phyloP scores from a whole-genome alignment of 345 rosid genomes.

The Rubroshorea leprosula region DNA sequence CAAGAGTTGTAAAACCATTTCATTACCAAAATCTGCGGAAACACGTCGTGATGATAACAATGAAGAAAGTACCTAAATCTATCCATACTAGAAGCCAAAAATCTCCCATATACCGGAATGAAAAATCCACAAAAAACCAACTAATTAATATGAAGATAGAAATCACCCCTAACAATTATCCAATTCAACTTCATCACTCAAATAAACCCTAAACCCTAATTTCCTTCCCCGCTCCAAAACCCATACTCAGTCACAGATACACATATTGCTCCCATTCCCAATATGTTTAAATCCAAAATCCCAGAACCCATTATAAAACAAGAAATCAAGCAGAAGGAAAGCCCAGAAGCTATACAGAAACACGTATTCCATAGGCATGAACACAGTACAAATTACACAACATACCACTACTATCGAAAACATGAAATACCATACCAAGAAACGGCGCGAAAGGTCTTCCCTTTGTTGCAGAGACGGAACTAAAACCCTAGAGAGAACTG shows the following conservation, averaged over 20 bases:
- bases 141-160: background rate
- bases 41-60: too few relatives aligned
- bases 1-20: too few relatives aligned
- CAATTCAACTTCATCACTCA: background rate
- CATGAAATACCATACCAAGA: constrained; percentile 47
- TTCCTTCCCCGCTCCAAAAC: background rate
- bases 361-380: background rate
- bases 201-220: constrained; percentile 30
- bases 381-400: background rate
- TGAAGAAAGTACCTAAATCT: too few relatives aligned
- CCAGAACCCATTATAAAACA: constrained; percentile 2
- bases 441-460: background rate
- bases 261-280: background rate
- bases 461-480: background rate
- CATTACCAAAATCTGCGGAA: too few relatives aligned
- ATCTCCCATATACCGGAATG: background rate
- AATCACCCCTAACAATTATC: background rate
- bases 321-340: background rate
- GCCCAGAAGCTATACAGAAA: background rate
- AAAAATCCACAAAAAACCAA: background rate
- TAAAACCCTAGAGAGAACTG: constrained; percentile 17
- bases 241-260: background rate
- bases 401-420: constrained; percentile 46
- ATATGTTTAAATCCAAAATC: constrained; percentile 2
- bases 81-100: background rate